Percentiles rank a stretch among this genome's conserved stretches.
phyloP scores from a whole-genome alignment of 2,329 filamentous ascomycete species.

The Volutella citrinella region DNA sequence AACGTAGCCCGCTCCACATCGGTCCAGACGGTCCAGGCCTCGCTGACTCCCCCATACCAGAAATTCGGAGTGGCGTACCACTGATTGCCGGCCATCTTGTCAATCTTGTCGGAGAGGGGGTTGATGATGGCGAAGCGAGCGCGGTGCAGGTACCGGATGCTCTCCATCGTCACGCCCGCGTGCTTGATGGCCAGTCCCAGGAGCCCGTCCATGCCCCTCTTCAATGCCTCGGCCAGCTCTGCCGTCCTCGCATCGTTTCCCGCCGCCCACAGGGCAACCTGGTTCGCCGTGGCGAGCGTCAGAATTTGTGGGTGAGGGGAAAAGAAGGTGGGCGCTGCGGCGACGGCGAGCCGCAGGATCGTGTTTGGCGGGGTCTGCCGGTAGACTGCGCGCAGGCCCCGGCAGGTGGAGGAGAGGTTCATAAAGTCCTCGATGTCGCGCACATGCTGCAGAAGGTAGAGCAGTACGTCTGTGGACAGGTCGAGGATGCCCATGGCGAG shows the following conservation, averaged over 20 bases:
- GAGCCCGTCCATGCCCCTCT: slow-evolving; percentile 2
- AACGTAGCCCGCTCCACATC: slow-evolving; percentile 4
- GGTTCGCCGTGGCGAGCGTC: slow-evolving; percentile 4
- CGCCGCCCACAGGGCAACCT: slow-evolving; percentile 7
- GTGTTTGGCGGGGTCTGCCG: slow-evolving; percentile 1
- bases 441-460: slow-evolving; percentile 1
- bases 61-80: slow-evolving; percentile 7
- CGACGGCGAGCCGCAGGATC: slow-evolving; percentile 5
- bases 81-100: slow-evolving; percentile 5
- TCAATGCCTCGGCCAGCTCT: slow-evolving; percentile 1
- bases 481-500: too few species aligned
- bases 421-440: slow-evolving; percentile 9
- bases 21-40: slow-evolving; percentile 8
- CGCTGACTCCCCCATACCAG: slow-evolving; percentile 7
- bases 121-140: slow-evolving; percentile 8
- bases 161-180: slow-evolving; percentile 4
- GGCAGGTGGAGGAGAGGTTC: slow-evolving; percentile 6
- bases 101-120: slow-evolving; percentile 6
- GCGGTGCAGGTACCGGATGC: slow-evolving; percentile 7
- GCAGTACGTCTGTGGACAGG: too few species aligned
- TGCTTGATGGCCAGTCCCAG: slow-evolving; percentile 5
- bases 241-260: slow-evolving; percentile 1
- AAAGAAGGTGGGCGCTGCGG: slow-evolving; percentile 7
- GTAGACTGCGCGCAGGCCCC: neutral
- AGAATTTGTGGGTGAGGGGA: slow-evolving; percentile 7